phyloP scores from a whole-genome alignment of 306 rosid species.

The Dalbergia cochinchinensis region DNA sequence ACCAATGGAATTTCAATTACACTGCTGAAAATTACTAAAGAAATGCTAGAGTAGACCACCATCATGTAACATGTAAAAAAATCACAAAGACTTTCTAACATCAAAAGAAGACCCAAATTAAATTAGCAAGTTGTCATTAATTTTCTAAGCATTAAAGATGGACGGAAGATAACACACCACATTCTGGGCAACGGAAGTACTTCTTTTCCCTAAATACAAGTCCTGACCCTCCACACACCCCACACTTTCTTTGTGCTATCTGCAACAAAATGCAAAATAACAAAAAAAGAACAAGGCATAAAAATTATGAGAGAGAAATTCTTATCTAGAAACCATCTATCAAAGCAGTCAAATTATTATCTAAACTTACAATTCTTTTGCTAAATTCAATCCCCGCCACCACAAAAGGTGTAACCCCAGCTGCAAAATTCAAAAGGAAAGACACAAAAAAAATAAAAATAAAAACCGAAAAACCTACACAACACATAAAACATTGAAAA shows the following conservation, averaged over 20 bases:
- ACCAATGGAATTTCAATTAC: not conserved
- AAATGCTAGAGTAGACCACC: not conserved
- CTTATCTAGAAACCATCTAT: too few relatives aligned
- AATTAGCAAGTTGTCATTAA: too few relatives aligned
- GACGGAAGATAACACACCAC: conserved; percentile 57
- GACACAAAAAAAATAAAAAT: conserved; percentile 11
- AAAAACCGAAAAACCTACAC: not conserved
- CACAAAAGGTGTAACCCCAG: conserved; percentile 88
- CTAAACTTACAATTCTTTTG: conserved; percentile 82
- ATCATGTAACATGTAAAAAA: not conserved
- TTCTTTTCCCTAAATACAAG: conserved; percentile 67
- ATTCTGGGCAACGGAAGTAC: conserved; percentile 77
- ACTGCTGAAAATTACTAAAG: conserved; percentile 16
- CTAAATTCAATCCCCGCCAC: conserved; percentile 93
- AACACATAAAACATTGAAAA: conserved; percentile 16
- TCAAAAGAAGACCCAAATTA: not conserved
- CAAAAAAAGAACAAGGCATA: not conserved
- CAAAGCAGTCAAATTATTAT: too few relatives aligned
- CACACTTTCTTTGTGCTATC: conserved; percentile 79
- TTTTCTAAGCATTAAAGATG: too few relatives aligned
- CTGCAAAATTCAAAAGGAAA: conserved; percentile 52
- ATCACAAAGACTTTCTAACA: not conserved
- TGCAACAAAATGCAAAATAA: conserved; percentile 39
- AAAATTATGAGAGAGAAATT: not conserved
- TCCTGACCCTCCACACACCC: conserved; percentile 87